Conservation (phyloP, 129 eudicot genomes). For the Dittrichia graveolens region DNA sequence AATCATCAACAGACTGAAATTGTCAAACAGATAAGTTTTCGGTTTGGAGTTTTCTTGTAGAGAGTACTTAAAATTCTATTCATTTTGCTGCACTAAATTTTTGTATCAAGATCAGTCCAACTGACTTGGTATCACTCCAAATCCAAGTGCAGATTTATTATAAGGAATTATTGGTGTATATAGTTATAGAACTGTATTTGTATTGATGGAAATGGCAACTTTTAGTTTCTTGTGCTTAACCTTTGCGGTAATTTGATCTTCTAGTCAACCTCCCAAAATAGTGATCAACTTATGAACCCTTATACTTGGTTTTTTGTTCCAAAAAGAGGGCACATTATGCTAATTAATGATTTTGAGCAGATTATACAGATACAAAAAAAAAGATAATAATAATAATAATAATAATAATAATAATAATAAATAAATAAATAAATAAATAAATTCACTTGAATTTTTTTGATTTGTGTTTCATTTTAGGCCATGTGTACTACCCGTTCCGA, state of each 20-base stretch:
- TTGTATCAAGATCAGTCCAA: constrained; percentile 30
- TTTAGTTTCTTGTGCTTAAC: constrained; percentile 26
- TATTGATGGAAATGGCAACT: constrained; percentile 33
- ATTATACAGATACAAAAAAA: too few relatives aligned
- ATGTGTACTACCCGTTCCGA: too few relatives aligned
- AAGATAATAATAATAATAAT: too few relatives aligned
- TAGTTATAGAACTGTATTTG: constrained; percentile 53
- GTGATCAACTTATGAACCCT: neutral
- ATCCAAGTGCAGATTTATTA: constrained; percentile 44
- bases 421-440: too few relatives aligned
- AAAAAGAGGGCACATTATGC: too few relatives aligned
- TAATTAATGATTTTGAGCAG: too few relatives aligned
- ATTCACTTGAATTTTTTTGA: too few relatives aligned
- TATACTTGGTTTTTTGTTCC: too few relatives aligned
- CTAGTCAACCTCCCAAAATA: neutral
- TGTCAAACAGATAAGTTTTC: constrained; percentile 25
- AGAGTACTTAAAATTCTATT: constrained; percentile 32
- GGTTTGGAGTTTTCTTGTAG: constrained; percentile 32
- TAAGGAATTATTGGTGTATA: constrained; percentile 55
- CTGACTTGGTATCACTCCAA: constrained; percentile 23
- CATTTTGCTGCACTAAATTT: constrained; percentile 30
- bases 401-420: too few relatives aligned
- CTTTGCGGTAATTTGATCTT: neutral
- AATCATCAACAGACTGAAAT: constrained; percentile 67
- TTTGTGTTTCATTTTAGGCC: too few relatives aligned